Evolutionary conservation across 805 yeast species (phyloP).

Genomic region (Yarrowia sp.): DNA sequence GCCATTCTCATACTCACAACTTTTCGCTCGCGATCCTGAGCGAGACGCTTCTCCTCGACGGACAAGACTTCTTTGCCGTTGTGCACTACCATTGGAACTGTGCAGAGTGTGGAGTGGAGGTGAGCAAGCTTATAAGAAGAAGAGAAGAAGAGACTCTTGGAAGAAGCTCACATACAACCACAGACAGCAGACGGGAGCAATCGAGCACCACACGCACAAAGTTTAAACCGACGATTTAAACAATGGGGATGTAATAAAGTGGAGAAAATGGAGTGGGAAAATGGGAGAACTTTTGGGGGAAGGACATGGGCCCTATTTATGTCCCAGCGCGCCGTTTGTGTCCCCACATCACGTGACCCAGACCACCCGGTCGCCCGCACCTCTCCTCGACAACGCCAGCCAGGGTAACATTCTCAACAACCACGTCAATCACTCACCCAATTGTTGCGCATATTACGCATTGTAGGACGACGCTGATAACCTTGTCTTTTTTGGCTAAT

Average conservation of each 20-base stretch:
- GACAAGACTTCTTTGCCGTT: slow-evolving; percentile 44
- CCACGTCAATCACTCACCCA: slow-evolving; percentile 24
- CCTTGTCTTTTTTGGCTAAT: slow-evolving; percentile 1
- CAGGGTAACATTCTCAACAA: background rate
- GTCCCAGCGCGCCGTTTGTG: too few species aligned
- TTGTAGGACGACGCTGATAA: slow-evolving; percentile 23
- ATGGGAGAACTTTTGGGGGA: too few species aligned
- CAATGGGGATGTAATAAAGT: too few species aligned
- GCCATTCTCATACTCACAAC: slow-evolving; percentile 39
- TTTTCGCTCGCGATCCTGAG: slow-evolving; percentile 51
- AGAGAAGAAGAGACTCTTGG: background rate
- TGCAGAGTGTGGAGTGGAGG: background rate
- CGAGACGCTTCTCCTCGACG: slow-evolving; percentile 54
- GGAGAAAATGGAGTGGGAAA: too few species aligned
- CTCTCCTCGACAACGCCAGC: too few species aligned
- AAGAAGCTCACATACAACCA: background rate
- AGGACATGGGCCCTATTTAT: too few species aligned
- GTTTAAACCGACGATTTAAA: background rate
- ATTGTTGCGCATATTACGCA: slow-evolving; percentile 11
- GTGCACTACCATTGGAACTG: slow-evolving; percentile 43
- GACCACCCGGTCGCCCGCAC: too few species aligned
- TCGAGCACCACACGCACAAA: slow-evolving; percentile 8
- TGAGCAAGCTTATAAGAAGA: slow-evolving; percentile 19
- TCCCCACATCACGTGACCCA: too few species aligned
- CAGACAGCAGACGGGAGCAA: slow-evolving; percentile 25